A percentile compares a stretch with the other conserved stretches of the same genome.
Conservation (phyloP, 2,329 filamentous ascomycete genomes). For the Pyricularia pennisetigena region DNA sequence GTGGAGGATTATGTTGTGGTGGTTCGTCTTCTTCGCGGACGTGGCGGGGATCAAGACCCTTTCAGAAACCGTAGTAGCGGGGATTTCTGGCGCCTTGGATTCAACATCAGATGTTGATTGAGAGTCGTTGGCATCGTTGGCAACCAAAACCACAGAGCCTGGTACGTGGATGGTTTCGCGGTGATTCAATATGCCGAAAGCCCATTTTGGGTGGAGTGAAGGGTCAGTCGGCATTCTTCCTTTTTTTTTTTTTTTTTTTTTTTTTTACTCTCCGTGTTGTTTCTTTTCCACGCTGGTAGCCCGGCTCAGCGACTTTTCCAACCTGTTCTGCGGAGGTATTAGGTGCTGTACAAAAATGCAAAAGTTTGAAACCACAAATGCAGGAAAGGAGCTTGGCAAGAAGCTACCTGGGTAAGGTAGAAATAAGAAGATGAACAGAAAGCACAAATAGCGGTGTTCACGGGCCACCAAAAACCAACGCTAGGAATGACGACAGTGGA, state of each 20-base stretch:
- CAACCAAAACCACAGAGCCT: conserved; percentile 51
- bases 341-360: neutral
- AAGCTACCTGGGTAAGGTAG: neutral
- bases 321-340: neutral
- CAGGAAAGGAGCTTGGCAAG: neutral
- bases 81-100: conserved; percentile 38
- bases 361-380: neutral
- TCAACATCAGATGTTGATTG: conserved; percentile 49
- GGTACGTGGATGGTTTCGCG: conserved; percentile 68
- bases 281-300: neutral
- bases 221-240: neutral
- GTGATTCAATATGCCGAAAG: conserved; percentile 77
- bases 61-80: conserved; percentile 18
- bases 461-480: neutral
- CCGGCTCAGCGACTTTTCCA: neutral
- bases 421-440: neutral
- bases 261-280: neutral
- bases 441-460: neutral
- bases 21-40: conserved; percentile 57
- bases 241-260: neutral
- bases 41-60: conserved; percentile 29
- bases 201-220: conserved; percentile 35
- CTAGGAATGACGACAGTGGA: neutral
- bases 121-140: conserved; percentile 45
- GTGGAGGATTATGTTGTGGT: conserved; percentile 78